phyloP scores from a whole-genome alignment of 1,284 basidiomycete genomes.

The Papiliotrema terrestris region DNA sequence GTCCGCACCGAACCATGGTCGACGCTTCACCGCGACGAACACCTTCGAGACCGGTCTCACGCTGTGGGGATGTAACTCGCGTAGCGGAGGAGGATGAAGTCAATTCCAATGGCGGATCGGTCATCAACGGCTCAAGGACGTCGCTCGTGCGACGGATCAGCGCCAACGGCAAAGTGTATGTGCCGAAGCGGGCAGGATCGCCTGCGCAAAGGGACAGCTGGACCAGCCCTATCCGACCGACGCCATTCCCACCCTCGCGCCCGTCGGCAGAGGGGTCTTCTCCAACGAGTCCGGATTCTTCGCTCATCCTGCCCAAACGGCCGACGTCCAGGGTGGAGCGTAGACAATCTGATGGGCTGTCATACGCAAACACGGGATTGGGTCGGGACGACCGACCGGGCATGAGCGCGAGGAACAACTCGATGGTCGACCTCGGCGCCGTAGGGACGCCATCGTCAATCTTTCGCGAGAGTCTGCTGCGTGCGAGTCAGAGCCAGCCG shows the following conservation, averaged over 20 bases:
- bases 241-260: background rate
- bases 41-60: slow-evolving; percentile 12
- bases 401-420: slow-evolving; percentile 27
- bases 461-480: slow-evolving; percentile 12
- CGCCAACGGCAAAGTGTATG: slow-evolving; percentile 33
- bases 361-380: background rate
- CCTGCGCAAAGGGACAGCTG: slow-evolving; percentile 8
- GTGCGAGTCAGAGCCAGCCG: slow-evolving; percentile 51
- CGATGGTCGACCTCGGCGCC: slow-evolving; percentile 33
- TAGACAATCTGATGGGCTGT: slow-evolving; percentile 30
- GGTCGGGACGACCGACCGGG: slow-evolving; percentile 3
- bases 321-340: slow-evolving; percentile 17
- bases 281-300: background rate
- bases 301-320: background rate
- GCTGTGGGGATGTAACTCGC: slow-evolving; percentile 18
- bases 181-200: slow-evolving; percentile 35
- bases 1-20: background rate
- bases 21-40: slow-evolving; percentile 4
- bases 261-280: background rate
- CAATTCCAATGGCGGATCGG: background rate
- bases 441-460: slow-evolving; percentile 15
- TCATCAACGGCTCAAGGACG: slow-evolving; percentile 6
- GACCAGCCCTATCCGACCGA: background rate
- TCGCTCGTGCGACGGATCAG: slow-evolving; percentile 14
- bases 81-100: slow-evolving; percentile 28